These are phyloP conservation scores for Chalciporus pseudorubinellus DNA, from an alignment of 768 basidiomycete genomes.

Conservation along the genomic window DNA sequence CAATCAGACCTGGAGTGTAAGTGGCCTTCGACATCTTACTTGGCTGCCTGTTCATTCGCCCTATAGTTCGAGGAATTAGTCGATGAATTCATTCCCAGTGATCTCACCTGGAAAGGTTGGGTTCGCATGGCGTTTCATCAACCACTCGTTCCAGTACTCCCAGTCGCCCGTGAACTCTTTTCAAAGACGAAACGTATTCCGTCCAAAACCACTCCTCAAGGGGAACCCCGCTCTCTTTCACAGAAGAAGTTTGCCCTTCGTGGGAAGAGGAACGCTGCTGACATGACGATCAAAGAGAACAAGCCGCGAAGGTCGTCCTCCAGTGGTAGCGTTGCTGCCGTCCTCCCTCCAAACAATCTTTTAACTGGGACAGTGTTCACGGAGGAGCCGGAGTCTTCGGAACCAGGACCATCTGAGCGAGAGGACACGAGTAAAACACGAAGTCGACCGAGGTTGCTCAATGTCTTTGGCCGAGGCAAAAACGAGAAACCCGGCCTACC, in stretches of 20 bases:
- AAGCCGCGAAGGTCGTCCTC: conserved; percentile 23
- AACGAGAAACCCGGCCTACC: conserved; percentile 3
- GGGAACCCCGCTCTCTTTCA: conserved; percentile 23
- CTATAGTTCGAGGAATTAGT: conserved; percentile 74
- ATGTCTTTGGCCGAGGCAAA: conserved; percentile 28
- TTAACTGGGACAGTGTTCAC: conserved; percentile 35
- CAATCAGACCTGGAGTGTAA: conserved; percentile 79
- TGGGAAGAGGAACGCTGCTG: conserved; percentile 15
- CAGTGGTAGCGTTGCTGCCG: conserved; percentile 4
- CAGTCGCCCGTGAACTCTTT: conserved; percentile 74
- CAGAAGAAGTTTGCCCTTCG: conserved; percentile 22
- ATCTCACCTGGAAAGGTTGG: conserved; percentile 79
- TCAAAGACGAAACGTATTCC: conserved; percentile 74
- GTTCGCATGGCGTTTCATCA: conserved; percentile 82
- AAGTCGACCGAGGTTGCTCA: conserved; percentile 31
- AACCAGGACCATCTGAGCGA: conserved; percentile 16
- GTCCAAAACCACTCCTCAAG: conserved; percentile 32
- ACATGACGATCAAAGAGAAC: conserved; percentile 11
- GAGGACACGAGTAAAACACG: conserved; percentile 14
- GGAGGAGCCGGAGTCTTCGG: conserved; percentile 43
- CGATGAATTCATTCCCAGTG: conserved; percentile 75
- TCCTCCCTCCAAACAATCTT: neutral
- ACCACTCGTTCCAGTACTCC: conserved; percentile 72
- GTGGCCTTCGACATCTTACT: conserved; percentile 26
- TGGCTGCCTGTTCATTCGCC: conserved; percentile 4